Conservation (phyloP, 495 filamentous ascomycete species). For the Lasiosphaeria ovina region DNA sequence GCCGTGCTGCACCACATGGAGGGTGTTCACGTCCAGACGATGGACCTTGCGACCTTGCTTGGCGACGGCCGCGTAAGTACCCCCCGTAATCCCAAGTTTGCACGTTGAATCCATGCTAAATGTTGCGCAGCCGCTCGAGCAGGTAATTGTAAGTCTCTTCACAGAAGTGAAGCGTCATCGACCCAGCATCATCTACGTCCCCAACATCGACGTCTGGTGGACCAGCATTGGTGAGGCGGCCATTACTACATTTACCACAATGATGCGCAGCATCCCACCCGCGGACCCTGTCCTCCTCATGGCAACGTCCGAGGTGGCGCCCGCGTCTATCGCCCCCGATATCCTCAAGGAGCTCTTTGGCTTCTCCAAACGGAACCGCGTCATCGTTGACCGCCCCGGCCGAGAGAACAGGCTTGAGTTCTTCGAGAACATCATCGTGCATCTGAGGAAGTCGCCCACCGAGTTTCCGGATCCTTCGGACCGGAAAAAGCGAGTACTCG, state of each 20-base stretch:
- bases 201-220: constrained; percentile 85
- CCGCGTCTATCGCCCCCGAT: constrained; percentile 48
- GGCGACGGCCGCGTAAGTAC: constrained; percentile 51
- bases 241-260: constrained; percentile 73
- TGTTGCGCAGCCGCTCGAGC: constrained; percentile 63
- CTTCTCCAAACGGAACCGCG: constrained; percentile 75
- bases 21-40: constrained; percentile 89
- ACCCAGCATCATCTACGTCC: constrained; percentile 93
- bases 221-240: constrained; percentile 57
- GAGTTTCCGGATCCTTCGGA: constrained; percentile 85
- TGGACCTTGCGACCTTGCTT: constrained; percentile 82
- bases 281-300: constrained; percentile 86
- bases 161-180: constrained; percentile 89
- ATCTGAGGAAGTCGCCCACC: constrained; percentile 70
- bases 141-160: constrained; percentile 84
- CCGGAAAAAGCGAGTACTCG: constrained; percentile 80
- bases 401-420: constrained; percentile 66
- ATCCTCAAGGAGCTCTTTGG: constrained; percentile 79
- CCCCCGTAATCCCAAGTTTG: background rate
- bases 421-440: constrained; percentile 68
- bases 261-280: constrained; percentile 74
- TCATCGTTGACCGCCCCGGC: constrained; percentile 61
- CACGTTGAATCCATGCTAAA: constrained; percentile 23
- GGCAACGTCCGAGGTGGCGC: constrained; percentile 68
- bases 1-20: constrained; percentile 88